These are phyloP conservation scores for Colletotrichum aenigma DNA, from an alignment of 2,329 filamentous ascomycete genomes.

Conservation along the genomic window DNA sequence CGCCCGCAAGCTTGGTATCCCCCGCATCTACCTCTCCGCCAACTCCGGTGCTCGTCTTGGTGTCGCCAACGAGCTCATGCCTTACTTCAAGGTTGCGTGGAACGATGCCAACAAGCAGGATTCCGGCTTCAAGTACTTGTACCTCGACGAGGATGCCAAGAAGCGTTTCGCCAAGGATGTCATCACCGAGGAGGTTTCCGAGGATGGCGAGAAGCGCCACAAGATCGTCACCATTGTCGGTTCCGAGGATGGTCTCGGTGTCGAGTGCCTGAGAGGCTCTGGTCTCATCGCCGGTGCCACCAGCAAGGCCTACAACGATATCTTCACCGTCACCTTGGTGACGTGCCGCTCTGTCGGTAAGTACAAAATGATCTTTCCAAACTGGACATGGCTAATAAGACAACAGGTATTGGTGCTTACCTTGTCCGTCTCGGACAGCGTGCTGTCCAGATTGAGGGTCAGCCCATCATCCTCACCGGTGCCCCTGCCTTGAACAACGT, in stretches of 20 bases:
- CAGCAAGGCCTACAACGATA: slow-evolving; percentile 95
- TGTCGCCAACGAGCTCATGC: slow-evolving; percentile 95
- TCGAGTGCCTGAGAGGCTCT: slow-evolving; percentile 95
- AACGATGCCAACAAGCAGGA: slow-evolving; percentile 83
- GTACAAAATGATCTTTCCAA: slow-evolving; percentile 27
- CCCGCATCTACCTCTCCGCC: slow-evolving; percentile 95
- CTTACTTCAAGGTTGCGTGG: slow-evolving; percentile 97
- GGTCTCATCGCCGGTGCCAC: slow-evolving; percentile 98
- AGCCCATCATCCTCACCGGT: slow-evolving; percentile 98
- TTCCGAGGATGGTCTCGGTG: slow-evolving; percentile 93
- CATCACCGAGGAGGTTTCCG: slow-evolving; percentile 83
- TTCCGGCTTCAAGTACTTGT: slow-evolving; percentile 95
- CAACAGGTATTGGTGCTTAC: slow-evolving; percentile 88
- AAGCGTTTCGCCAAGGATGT: slow-evolving; percentile 77
- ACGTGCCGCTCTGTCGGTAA: slow-evolving; percentile 96
- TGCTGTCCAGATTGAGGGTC: slow-evolving; percentile 98
- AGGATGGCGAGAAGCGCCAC: slow-evolving; percentile 88
- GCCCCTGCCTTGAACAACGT: slow-evolving; percentile 98
- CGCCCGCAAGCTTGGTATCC: slow-evolving; percentile 91
- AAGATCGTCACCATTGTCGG: slow-evolving; percentile 95
- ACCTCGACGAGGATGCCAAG: slow-evolving; percentile 86
- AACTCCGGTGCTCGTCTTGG: slow-evolving; percentile 98
- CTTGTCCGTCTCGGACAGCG: slow-evolving; percentile 97
- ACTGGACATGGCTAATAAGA: slow-evolving; percentile 33
- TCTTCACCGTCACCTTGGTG: slow-evolving; percentile 97